Conservation (phyloP, 805 yeast genomes). For the Pichia membranifaciens region DNA sequence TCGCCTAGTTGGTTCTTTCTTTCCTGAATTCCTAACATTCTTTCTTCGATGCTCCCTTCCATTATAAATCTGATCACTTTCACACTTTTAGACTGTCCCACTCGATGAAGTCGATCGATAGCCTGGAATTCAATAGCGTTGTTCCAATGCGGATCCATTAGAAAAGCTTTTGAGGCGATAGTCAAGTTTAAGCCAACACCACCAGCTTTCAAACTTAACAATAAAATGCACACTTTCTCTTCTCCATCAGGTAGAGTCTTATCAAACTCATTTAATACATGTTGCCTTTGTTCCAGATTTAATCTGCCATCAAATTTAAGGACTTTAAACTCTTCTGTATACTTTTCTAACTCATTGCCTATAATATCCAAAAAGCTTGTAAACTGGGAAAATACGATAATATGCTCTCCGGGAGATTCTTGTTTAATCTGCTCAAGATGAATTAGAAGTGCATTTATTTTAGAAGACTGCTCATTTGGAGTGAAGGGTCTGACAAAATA, state of each 20-base stretch:
- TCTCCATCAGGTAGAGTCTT: slow-evolving; percentile 16
- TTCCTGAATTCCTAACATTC: slow-evolving; percentile 84
- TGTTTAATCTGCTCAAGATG: slow-evolving; percentile 52
- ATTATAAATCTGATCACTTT: slow-evolving; percentile 75
- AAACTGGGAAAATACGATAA: slow-evolving; percentile 88
- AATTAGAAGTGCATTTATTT: slow-evolving; percentile 59
- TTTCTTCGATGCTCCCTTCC: slow-evolving; percentile 76
- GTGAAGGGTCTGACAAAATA: slow-evolving; percentile 37
- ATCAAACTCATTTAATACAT: slow-evolving; percentile 52
- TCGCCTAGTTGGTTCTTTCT: slow-evolving; percentile 77
- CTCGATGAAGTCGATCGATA: slow-evolving; percentile 82
- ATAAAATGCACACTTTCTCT: slow-evolving; percentile 38
- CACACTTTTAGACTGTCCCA: slow-evolving; percentile 75
- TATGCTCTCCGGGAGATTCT: slow-evolving; percentile 59
- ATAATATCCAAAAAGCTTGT: slow-evolving; percentile 75
- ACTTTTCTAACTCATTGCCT: slow-evolving; percentile 48
- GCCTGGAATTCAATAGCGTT: slow-evolving; percentile 90
- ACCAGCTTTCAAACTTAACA: slow-evolving; percentile 83
- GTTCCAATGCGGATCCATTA: slow-evolving; percentile 99
- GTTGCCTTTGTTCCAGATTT: slow-evolving; percentile 56
- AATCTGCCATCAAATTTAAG: slow-evolving; percentile 82
- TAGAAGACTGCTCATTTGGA: slow-evolving; percentile 59
- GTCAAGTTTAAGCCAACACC: slow-evolving; percentile 91
- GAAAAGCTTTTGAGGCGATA: slow-evolving; percentile 73
- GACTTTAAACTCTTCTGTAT: slow-evolving; percentile 43